Conservation (phyloP, 495 filamentous ascomycete genomes). For the Copromyces sp. region DNA sequence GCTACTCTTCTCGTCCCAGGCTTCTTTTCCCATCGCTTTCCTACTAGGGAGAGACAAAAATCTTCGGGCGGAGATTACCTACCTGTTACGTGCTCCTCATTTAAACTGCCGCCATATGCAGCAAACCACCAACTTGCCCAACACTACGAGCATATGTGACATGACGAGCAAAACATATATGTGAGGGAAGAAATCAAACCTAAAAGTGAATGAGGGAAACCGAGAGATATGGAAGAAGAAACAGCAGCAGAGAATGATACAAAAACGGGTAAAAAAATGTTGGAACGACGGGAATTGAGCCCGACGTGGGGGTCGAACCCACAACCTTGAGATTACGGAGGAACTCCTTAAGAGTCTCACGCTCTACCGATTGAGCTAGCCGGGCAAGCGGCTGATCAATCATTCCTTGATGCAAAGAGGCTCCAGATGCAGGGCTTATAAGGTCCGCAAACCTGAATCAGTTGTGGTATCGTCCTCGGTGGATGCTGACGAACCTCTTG, state of each 20-base stretch:
- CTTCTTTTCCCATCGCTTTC: too few species aligned
- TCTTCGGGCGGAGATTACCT: too few species aligned
- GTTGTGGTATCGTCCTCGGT: background rate
- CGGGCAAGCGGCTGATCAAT: conserved; percentile 3
- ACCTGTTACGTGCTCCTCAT: too few species aligned
- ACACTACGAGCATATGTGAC: too few species aligned
- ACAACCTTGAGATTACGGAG: background rate
- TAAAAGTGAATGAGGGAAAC: background rate
- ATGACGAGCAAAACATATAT: too few species aligned
- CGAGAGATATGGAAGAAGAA: background rate
- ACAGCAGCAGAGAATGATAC: background rate
- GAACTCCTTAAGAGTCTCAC: conserved; percentile 54
- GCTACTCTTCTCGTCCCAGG: too few species aligned
- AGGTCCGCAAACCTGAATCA: background rate
- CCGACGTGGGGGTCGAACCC: background rate
- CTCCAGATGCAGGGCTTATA: background rate
- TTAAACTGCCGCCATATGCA: too few species aligned
- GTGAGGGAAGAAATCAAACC: too few species aligned
- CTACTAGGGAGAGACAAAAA: too few species aligned
- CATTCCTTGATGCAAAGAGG: background rate
- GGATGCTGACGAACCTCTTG: background rate
- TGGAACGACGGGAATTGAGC: background rate
- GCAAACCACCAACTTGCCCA: too few species aligned
- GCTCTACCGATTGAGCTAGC: conserved; percentile 69
- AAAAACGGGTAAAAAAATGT: background rate